Conservation (phyloP, 768 basidiomycete species). For the Aureoboletus auriporus region DNA sequence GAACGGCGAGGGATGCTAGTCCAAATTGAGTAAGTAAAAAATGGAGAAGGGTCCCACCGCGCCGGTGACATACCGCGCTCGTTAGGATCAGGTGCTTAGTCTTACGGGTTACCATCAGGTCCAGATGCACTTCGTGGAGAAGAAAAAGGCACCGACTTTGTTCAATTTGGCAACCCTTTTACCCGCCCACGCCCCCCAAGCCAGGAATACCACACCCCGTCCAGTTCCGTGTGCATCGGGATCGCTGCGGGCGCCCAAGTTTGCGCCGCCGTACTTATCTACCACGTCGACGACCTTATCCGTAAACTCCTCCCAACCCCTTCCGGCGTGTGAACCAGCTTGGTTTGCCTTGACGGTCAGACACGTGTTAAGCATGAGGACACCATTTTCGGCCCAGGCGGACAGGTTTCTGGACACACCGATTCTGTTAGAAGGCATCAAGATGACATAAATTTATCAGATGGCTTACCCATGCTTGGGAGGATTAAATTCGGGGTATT, state of each 20-base stretch:
- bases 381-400: conserved; percentile 80
- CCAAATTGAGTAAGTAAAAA: conserved; percentile 26
- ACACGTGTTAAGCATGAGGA: conserved; percentile 89
- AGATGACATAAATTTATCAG: conserved; percentile 12
- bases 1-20: conserved; percentile 80
- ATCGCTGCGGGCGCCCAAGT: conserved; percentile 40
- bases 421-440: conserved; percentile 3
- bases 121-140: conserved; percentile 10
- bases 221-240: conserved; percentile 48
- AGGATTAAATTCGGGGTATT: conserved; percentile 73
- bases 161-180: conserved; percentile 77
- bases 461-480: conserved; percentile 78
- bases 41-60: conserved; percentile 11
- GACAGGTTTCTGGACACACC: conserved; percentile 60
- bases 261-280: conserved; percentile 71
- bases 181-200: conserved; percentile 86
- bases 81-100: conserved; percentile 76
- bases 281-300: conserved; percentile 76
- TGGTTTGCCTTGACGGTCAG: conserved; percentile 76
- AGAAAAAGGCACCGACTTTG: conserved; percentile 44
- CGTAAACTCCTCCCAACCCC: conserved; percentile 92
- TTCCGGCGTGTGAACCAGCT: conserved; percentile 78
- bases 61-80: conserved; percentile 56
- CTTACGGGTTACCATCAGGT: conserved; percentile 35
- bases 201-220: conserved; percentile 80